Evolutionary conservation across 75 land plant genomes (phyloP).

Genomic region (Adiantum capillusveneris): DNA sequence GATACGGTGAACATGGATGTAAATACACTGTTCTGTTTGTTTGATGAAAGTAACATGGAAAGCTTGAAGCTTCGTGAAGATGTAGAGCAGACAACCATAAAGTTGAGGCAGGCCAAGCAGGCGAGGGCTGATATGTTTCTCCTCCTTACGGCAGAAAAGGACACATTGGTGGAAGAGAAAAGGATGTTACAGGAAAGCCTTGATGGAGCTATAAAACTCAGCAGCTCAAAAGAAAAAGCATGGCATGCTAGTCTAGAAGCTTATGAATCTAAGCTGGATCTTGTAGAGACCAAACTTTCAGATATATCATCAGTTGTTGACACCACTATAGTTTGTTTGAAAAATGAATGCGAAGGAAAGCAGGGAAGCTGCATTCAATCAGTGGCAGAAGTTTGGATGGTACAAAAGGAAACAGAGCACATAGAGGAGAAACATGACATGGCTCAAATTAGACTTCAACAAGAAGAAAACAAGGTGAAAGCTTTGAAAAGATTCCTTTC

Average conservation of each 20-base stretch:
- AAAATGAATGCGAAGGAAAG: background rate
- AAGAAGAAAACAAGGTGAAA: slow-evolving; percentile 2
- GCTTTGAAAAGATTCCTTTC: background rate
- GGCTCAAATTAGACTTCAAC: background rate
- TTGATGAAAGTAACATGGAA: background rate
- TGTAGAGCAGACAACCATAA: background rate
- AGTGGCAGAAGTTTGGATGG: background rate
- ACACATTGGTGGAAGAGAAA: background rate
- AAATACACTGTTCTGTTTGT: background rate
- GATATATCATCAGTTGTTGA: background rate
- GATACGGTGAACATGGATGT: background rate
- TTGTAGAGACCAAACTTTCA: background rate
- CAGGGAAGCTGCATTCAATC: background rate
- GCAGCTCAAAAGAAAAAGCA: background rate
- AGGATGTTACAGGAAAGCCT: background rate
- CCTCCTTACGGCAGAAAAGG: background rate
- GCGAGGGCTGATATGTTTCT: slow-evolving; percentile 1
- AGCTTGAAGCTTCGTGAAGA: background rate
- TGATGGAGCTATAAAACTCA: background rate
- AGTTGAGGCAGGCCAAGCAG: background rate
- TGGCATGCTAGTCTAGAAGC: background rate
- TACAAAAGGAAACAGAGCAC: background rate
- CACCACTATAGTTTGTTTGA: background rate
- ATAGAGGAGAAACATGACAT: background rate
- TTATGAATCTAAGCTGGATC: background rate